Evolutionary conservation across 2,329 filamentous ascomycete species (phyloP).

Genomic region (Ceratocystiopsis sp.): DNA sequence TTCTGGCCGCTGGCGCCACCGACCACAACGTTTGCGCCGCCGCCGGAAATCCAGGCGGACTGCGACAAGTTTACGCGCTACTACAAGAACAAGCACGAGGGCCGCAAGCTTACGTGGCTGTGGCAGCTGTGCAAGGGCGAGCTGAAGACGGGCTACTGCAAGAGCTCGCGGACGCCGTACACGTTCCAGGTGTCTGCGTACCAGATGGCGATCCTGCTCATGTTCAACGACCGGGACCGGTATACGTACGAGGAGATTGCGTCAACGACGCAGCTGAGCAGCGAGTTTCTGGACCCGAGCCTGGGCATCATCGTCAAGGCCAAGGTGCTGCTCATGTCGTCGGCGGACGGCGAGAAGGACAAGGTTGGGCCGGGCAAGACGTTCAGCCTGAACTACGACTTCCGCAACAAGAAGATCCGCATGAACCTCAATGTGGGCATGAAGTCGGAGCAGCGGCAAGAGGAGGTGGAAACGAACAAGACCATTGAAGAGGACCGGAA

Average conservation of each 20-base stretch:
- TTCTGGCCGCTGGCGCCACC: constrained; percentile 92
- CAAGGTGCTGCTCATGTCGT: constrained; percentile 62
- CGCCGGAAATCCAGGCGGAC: constrained; percentile 67
- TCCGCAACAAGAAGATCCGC: constrained; percentile 97
- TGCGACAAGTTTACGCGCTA: constrained; percentile 81
- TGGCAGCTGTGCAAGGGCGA: constrained; percentile 99
- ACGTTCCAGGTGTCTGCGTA: constrained; percentile 96
- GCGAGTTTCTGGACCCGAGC: constrained; percentile 74
- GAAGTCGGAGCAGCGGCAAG: constrained; percentile 90
- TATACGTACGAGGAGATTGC: constrained; percentile 79
- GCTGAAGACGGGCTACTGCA: constrained; percentile 84
- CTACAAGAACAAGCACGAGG: constrained; percentile 93
- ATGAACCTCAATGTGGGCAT: constrained; percentile 91
- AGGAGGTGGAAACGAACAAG: constrained; percentile 96
- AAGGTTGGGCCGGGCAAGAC: constrained; percentile 64
- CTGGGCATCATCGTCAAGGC: constrained; percentile 81
- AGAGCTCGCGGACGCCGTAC: constrained; percentile 74
- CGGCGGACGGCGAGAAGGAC: constrained; percentile 58
- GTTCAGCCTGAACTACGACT: constrained; percentile 79
- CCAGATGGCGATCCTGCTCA: constrained; percentile 87
- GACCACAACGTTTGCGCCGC: constrained; percentile 75
- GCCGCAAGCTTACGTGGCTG: constrained; percentile 90
- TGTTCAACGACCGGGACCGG: constrained; percentile 84
- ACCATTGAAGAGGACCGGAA: constrained; percentile 98
- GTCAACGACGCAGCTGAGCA: constrained; percentile 59